Evolutionary conservation across 257 asterid genomes (phyloP).

Genomic region (Vinca minor): DNA sequence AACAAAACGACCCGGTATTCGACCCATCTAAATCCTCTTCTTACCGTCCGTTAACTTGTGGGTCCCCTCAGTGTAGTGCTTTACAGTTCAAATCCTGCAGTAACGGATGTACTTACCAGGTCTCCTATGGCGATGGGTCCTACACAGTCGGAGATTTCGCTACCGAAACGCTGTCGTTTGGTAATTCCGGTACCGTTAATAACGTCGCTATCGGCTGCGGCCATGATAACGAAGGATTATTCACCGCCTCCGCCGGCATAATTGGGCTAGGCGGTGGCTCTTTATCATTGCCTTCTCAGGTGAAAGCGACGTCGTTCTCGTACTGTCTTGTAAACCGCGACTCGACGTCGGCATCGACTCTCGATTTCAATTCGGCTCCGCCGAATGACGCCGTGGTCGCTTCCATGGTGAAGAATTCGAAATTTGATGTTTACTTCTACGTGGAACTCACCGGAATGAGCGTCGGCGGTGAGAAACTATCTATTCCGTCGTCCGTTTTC

Average conservation of each 20-base stretch:
- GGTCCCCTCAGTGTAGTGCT: constrained; percentile 33
- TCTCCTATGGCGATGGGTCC: constrained; percentile 71
- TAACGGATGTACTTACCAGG: constrained; percentile 40
- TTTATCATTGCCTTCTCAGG: constrained; percentile 53
- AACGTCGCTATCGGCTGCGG: constrained; percentile 70
- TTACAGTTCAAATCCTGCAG: constrained; percentile 40
- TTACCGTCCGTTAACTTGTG: constrained; percentile 37
- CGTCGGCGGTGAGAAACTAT: constrained; percentile 44
- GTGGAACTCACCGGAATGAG: constrained; percentile 54
- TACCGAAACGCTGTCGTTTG: constrained; percentile 60
- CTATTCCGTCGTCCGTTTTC: constrained; percentile 29
- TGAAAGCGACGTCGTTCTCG: constrained; percentile 59
- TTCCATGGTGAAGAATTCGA: constrained; percentile 40
- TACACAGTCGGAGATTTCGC: constrained; percentile 51
- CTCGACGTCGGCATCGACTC: constrained; percentile 50
- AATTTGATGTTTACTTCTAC: constrained; percentile 34
- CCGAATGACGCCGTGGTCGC: constrained; percentile 52
- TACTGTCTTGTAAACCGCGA: constrained; percentile 78
- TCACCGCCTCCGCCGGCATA: constrained; percentile 58
- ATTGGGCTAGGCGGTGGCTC: constrained; percentile 63
- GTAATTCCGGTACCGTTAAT: constrained; percentile 33
- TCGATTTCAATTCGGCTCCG: constrained; percentile 54
- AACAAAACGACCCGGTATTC: constrained; percentile 53
- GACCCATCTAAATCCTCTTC: constrained; percentile 45
- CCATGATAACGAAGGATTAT: constrained; percentile 60